Percentiles rank a stretch among this genome's conserved stretches.
phyloP scores from a whole-genome alignment of 305 asterid genomes.

The Plantago coronopus region DNA sequence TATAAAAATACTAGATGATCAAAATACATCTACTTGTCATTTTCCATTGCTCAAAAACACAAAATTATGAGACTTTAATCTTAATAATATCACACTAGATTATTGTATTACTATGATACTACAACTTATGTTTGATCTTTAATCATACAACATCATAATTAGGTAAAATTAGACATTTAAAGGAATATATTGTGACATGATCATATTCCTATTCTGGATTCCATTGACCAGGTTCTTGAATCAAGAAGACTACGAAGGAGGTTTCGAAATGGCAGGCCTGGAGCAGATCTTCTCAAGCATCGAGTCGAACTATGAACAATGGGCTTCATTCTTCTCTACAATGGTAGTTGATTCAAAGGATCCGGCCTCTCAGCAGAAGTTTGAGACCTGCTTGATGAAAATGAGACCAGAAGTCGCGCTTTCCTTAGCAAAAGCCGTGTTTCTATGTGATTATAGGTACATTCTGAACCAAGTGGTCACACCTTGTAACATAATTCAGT shows the following conservation, averaged over 20 bases:
- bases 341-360: slow-evolving; percentile 48
- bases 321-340: slow-evolving; percentile 53
- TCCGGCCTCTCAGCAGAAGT: slow-evolving; percentile 41
- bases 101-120: no score
- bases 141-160: no score
- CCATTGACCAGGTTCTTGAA: slow-evolving; percentile 39
- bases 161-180: no score
- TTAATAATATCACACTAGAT: no score
- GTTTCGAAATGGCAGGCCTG: slow-evolving; percentile 42
- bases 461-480: slow-evolving; percentile 46
- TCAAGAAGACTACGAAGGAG: slow-evolving; percentile 67
- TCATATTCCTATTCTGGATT: neutral
- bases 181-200: no score
- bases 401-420: slow-evolving; percentile 57
- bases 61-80: no score
- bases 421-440: slow-evolving; percentile 59
- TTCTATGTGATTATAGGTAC: slow-evolving; percentile 48
- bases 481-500: slow-evolving; percentile 57
- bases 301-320: slow-evolving; percentile 47
- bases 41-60: neutral
- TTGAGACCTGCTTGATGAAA: slow-evolving; percentile 37
- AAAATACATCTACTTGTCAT: no score
- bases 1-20: no score
- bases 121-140: no score
- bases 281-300: slow-evolving; percentile 57